phyloP scores from a whole-genome alignment of 2,329 filamentous ascomycete species.

The Emmonsiellopsis sp. region DNA sequence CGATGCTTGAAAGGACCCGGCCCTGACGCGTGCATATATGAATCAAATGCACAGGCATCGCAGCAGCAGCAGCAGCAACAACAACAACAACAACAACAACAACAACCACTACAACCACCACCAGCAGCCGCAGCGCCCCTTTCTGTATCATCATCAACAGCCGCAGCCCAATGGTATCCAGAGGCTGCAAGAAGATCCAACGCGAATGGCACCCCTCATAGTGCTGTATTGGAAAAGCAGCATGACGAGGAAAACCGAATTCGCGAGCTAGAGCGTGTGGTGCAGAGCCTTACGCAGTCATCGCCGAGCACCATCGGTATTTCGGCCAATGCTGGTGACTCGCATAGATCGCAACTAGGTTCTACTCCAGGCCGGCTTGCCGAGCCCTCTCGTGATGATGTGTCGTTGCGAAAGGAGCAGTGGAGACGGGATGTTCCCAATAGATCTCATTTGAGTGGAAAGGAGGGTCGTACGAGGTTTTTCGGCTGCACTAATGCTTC shows the following conservation, averaged over 20 bases:
- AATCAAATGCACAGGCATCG: constrained; percentile 2
- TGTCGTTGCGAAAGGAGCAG: neutral
- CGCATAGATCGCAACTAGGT: neutral
- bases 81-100: neutral
- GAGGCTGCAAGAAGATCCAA: neutral
- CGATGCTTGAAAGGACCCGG: constrained; percentile 5
- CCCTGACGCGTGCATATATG: constrained; percentile 9
- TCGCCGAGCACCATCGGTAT: neutral
- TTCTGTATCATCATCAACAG: neutral
- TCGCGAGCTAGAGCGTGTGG: neutral
- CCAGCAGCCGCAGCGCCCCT: neutral
- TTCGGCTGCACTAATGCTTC: constrained; percentile 32
- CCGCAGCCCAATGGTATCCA: neutral
- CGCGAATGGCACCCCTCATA: neutral
- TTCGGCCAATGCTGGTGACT: neutral
- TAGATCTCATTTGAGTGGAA: constrained; percentile 28
- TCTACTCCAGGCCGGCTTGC: neutral
- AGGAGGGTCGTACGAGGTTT: constrained; percentile 33
- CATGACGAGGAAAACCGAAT: neutral
- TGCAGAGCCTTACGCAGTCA: neutral
- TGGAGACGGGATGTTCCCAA: constrained; percentile 16
- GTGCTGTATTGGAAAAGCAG: neutral
- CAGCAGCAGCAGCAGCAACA: constrained; percentile 1
- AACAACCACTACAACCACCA: neutral
- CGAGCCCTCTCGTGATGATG: neutral